These are phyloP conservation scores for Microdochium paspali DNA, from an alignment of 2,329 filamentous ascomycete genomes.

Conservation along the genomic window DNA sequence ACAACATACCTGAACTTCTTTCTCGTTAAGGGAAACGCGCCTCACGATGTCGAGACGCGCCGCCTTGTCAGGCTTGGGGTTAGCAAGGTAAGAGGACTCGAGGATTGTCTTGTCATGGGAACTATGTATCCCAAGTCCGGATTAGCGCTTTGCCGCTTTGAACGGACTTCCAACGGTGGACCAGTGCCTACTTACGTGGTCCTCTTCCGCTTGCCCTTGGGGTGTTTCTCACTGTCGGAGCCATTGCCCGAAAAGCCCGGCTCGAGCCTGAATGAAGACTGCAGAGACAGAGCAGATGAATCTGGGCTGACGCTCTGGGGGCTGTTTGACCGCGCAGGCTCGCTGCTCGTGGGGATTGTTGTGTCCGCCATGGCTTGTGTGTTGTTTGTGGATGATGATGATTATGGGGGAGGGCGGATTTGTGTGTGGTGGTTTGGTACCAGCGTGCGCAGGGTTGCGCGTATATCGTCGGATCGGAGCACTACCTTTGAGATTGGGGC, in stretches of 20 bases:
- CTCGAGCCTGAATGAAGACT: slow-evolving; percentile 22
- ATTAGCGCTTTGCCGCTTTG: slow-evolving; percentile 2
- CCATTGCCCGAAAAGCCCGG: slow-evolving; percentile 16
- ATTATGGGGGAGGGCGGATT: too few relatives aligned
- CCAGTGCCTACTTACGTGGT: slow-evolving; percentile 51
- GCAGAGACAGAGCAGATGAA: slow-evolving; percentile 19
- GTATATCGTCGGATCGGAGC: not conserved
- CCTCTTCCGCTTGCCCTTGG: slow-evolving; percentile 53
- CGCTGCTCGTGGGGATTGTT: not conserved
- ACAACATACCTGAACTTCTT: slow-evolving; percentile 80
- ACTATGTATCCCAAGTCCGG: slow-evolving; percentile 31
- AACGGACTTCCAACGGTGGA: too few relatives aligned
- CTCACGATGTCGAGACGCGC: slow-evolving; percentile 76
- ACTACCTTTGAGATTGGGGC: not conserved
- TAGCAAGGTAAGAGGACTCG: slow-evolving; percentile 74
- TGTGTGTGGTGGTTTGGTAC: too few relatives aligned
- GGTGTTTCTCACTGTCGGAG: slow-evolving; percentile 30
- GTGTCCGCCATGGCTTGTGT: not conserved
- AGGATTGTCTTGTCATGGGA: slow-evolving; percentile 83
- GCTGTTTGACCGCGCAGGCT: slow-evolving; percentile 10
- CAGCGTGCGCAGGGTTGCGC: too few relatives aligned
- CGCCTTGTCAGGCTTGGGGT: slow-evolving; percentile 86
- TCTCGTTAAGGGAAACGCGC: slow-evolving; percentile 83
- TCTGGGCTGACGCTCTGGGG: slow-evolving; percentile 17
- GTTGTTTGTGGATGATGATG: too few relatives aligned